Evolutionary conservation across 208 protist species (phyloP).

Genomic region (Plasmodiophora brassicae): DNA sequence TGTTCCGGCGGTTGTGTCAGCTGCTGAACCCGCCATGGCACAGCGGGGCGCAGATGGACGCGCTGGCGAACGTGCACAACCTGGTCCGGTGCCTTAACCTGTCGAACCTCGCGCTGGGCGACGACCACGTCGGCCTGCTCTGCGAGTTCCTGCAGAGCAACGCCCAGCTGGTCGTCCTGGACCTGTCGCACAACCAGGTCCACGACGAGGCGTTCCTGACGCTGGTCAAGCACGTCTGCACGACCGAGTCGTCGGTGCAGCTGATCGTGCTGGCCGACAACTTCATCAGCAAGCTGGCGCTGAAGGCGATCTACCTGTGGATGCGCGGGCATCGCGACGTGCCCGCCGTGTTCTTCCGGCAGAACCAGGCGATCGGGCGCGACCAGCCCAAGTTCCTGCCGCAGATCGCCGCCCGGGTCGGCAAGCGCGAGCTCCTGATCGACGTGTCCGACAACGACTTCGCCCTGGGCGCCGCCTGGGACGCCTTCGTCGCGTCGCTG

Average conservation of each 20-base stretch:
- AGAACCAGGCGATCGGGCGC: neutral
- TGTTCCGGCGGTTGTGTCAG: too few species aligned
- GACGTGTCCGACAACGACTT: neutral
- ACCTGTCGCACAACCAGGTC: constrained; percentile 15
- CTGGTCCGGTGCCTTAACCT: neutral
- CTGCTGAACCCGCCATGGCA: too few species aligned
- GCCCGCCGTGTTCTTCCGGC: neutral
- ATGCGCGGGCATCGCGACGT: neutral
- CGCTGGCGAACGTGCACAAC: too few species aligned
- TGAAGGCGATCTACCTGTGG: neutral
- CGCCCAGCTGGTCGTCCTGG: neutral
- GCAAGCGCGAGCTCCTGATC: neutral
- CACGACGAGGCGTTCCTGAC: neutral
- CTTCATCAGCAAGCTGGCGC: neutral
- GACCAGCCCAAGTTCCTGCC: neutral
- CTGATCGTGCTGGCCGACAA: neutral
- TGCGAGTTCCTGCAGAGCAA: neutral
- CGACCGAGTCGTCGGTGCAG: neutral
- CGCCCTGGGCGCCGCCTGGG: neutral
- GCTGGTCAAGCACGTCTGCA: neutral
- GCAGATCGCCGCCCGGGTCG: neutral
- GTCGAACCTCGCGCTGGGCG: neutral
- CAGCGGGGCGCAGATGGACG: too few species aligned
- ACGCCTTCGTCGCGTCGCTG: too few species aligned
- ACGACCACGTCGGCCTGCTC: neutral